phyloP scores from a whole-genome alignment of 164 flowering plant genomes.

The grape (Vitis vinifera) region DNA sequence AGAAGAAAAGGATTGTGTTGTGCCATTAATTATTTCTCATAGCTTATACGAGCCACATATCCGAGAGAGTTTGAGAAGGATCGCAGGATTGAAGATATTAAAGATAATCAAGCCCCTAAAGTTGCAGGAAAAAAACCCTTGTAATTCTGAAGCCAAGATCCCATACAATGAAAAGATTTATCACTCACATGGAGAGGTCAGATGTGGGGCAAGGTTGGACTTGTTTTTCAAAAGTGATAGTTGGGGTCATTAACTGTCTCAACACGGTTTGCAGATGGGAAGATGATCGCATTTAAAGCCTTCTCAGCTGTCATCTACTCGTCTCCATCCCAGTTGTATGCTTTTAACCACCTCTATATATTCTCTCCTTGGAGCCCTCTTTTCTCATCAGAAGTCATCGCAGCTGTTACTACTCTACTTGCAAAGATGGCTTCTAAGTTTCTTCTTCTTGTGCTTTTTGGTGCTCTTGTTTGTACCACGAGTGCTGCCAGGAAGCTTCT shows the following conservation, averaged over 20 bases:
- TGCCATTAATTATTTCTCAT: no score
- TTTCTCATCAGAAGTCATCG: conserved; percentile 11
- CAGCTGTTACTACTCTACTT: background rate
- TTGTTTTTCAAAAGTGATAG: conserved; percentile 7
- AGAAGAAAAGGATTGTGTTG: no score
- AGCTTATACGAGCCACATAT: no score
- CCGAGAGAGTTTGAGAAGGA: no score
- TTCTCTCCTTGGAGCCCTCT: background rate
- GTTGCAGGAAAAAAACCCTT: no score
- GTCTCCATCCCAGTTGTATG: no score
- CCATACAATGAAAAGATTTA: no score
- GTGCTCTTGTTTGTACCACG: conserved; percentile 29
- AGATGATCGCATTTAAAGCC: conserved; percentile 4
- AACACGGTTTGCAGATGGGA: conserved; percentile 17
- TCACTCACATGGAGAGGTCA: no score
- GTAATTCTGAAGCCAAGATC: no score
- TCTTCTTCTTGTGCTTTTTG: conserved; percentile 32
- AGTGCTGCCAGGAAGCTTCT: conserved; percentile 26
- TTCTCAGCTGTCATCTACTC: conserved; percentile 7
- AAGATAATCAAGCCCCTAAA: no score
- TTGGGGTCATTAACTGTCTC: conserved; percentile 11
- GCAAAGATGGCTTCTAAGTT: conserved; percentile 20
- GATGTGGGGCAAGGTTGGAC: background rate
- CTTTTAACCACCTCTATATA: conserved; percentile 6
- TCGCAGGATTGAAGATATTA: no score